These are phyloP conservation scores for Durusdinium trenchii DNA, from an alignment of 73 alveolate genomes.

Conservation along the genomic window DNA sequence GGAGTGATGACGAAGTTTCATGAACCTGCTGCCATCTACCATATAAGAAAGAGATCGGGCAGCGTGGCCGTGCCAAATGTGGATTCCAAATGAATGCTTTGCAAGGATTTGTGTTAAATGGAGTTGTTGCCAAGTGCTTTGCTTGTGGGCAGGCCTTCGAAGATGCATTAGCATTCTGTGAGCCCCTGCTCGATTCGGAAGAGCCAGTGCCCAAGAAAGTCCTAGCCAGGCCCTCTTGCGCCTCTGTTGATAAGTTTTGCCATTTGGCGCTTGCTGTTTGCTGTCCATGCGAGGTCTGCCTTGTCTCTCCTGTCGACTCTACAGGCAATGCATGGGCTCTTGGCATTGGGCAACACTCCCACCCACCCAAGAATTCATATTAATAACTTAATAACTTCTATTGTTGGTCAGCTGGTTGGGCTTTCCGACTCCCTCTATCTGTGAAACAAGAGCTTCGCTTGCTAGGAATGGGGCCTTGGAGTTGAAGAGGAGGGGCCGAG, in stretches of 20 bases:
- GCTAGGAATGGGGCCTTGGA: slow-evolving; percentile 67
- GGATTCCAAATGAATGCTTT: too few relatives aligned
- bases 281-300: neutral
- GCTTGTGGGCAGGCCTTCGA: slow-evolving; percentile 7
- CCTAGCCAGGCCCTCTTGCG: neutral
- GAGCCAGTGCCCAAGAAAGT: slow-evolving; percentile 2
- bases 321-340: too few relatives aligned
- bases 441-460: neutral
- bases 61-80: too few relatives aligned
- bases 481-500: slow-evolving; percentile 30
- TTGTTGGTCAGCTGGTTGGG: neutral
- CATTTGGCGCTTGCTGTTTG: neutral
- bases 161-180: slow-evolving; percentile 4
- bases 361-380: neutral
- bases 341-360: too few relatives aligned
- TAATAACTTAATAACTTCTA: neutral
- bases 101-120: too few relatives aligned
- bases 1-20: too few relatives aligned
- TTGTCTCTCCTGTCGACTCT: too few relatives aligned
- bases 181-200: slow-evolving; percentile 36
- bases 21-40: too few relatives aligned
- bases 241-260: neutral
- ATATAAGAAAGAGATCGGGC: too few relatives aligned
- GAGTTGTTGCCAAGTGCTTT: too few relatives aligned
- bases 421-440: neutral